These are phyloP conservation scores for Cadophora sp. DNA, from an alignment of 2,329 filamentous ascomycete genomes.

Conservation along the genomic window DNA sequence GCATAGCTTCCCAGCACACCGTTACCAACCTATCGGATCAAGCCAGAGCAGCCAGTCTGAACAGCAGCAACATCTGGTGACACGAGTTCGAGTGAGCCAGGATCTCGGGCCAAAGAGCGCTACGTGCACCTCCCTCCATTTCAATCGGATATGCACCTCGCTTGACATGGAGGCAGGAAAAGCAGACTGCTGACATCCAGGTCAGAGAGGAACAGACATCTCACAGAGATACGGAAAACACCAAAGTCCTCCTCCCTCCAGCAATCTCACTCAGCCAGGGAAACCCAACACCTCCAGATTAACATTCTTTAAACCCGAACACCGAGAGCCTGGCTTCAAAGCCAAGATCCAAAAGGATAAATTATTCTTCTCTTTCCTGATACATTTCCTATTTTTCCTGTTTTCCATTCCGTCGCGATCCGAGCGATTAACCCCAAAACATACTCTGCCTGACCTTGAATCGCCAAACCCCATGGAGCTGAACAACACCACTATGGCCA, in stretches of 20 bases:
- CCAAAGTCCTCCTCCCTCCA: not conserved
- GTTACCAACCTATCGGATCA: not conserved
- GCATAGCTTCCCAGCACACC: not conserved
- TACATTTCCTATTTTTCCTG: too few relatives aligned
- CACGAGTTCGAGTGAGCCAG: not conserved
- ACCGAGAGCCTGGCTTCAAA: too few relatives aligned
- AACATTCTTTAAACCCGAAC: too few relatives aligned
- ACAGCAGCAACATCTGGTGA: not conserved
- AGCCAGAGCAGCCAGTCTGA: not conserved
- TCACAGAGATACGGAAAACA: not conserved
- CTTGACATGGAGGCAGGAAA: not conserved
- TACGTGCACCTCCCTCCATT: not conserved
- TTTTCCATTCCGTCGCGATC: too few relatives aligned
- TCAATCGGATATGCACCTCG: not conserved
- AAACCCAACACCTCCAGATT: too few relatives aligned
- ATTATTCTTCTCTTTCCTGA: too few relatives aligned
- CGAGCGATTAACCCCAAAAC: too few relatives aligned
- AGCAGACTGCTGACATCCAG: not conserved
- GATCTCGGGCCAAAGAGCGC: not conserved
- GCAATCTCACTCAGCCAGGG: not conserved
- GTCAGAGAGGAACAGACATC: too few relatives aligned
- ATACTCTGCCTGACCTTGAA: too few relatives aligned
- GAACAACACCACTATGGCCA: too few relatives aligned
- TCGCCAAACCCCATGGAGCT: too few relatives aligned
- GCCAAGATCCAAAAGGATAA: too few relatives aligned